phyloP scores from a whole-genome alignment of 352 stramenopile species.

The Phytopythium cucurbitacearum region DNA sequence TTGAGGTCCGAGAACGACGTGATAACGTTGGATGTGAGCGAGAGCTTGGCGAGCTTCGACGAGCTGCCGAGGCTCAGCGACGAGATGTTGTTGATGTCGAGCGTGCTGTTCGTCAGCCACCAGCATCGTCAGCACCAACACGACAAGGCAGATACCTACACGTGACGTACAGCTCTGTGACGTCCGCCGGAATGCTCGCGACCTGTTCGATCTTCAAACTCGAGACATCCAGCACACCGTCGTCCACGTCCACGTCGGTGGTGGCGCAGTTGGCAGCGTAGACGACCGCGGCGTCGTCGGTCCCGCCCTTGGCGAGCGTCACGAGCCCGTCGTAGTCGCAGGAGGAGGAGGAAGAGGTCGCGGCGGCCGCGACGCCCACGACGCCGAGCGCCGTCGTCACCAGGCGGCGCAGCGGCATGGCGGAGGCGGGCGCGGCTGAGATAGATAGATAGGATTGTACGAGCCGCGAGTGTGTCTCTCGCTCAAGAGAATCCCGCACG shows the following conservation, averaged over 20 bases:
- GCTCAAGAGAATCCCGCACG: no score
- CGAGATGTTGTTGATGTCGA: slow-evolving; percentile 53
- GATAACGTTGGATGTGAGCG: slow-evolving; percentile 45
- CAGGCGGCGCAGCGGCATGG: slow-evolving; percentile 8
- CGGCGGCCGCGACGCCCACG: slow-evolving; percentile 5
- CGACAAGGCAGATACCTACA: neutral
- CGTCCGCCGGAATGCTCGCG: slow-evolving; percentile 31
- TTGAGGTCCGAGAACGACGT: slow-evolving; percentile 36
- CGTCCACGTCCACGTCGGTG: slow-evolving; percentile 24
- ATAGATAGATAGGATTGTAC: no score
- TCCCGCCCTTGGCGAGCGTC: slow-evolving; percentile 29
- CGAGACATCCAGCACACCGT: slow-evolving; percentile 29
- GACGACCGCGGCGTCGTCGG: slow-evolving; percentile 28
- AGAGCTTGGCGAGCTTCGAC: slow-evolving; percentile 36
- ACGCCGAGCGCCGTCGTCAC: slow-evolving; percentile 3
- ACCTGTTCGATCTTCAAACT: slow-evolving; percentile 44
- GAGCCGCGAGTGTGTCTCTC: no score
- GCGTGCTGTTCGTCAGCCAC: slow-evolving; percentile 12
- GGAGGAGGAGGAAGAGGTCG: neutral
- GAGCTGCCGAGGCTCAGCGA: slow-evolving; percentile 22
- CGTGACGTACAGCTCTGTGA: slow-evolving; percentile 37
- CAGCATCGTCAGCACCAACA: neutral
- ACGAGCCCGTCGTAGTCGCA: slow-evolving; percentile 35
- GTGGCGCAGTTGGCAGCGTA: slow-evolving; percentile 26
- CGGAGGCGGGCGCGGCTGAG: no score